phyloP scores from a whole-genome alignment of 192 early-diverging fungal species.

The Phlyctochytrium bullatum region DNA sequence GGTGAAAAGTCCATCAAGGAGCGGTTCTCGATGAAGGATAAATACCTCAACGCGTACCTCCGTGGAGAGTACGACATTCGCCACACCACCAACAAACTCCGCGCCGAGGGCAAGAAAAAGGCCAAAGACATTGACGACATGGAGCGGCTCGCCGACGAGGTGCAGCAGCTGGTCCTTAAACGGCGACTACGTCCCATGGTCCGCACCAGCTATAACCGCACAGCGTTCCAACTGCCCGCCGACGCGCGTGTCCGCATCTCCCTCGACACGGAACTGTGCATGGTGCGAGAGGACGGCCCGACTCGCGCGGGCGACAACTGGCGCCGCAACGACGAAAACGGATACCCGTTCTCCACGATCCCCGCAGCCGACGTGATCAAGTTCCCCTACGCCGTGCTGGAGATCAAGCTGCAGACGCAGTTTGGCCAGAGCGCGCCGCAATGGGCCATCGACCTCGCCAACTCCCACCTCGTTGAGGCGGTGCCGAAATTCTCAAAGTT shows the following conservation, averaged over 20 bases:
- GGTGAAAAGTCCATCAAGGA: slow-evolving; percentile 80
- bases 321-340: slow-evolving; percentile 77
- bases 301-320: slow-evolving; percentile 70
- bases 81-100: slow-evolving; percentile 66
- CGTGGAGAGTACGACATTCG: slow-evolving; percentile 68
- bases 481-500: slow-evolving; percentile 98
- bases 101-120: slow-evolving; percentile 49
- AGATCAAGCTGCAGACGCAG: slow-evolving; percentile 94
- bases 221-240: slow-evolving; percentile 91
- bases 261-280: slow-evolving; percentile 84
- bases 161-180: slow-evolving; percentile 65
- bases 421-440: slow-evolving; percentile 86
- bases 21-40: slow-evolving; percentile 86
- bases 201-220: slow-evolving; percentile 87
- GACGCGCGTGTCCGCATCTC: slow-evolving; percentile 85
- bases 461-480: slow-evolving; percentile 84
- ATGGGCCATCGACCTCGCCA: slow-evolving; percentile 86
- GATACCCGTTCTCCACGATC: slow-evolving; percentile 73
- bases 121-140: slow-evolving; percentile 68
- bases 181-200: slow-evolving; percentile 66
- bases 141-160: slow-evolving; percentile 66
- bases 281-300: slow-evolving; percentile 82
- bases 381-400: slow-evolving; percentile 91
- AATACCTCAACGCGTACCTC: slow-evolving; percentile 79
- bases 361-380: slow-evolving; percentile 70